Evolutionary conservation across 805 yeast species (phyloP).

Genomic region (Yamadazyma takamatsuzukensis): DNA sequence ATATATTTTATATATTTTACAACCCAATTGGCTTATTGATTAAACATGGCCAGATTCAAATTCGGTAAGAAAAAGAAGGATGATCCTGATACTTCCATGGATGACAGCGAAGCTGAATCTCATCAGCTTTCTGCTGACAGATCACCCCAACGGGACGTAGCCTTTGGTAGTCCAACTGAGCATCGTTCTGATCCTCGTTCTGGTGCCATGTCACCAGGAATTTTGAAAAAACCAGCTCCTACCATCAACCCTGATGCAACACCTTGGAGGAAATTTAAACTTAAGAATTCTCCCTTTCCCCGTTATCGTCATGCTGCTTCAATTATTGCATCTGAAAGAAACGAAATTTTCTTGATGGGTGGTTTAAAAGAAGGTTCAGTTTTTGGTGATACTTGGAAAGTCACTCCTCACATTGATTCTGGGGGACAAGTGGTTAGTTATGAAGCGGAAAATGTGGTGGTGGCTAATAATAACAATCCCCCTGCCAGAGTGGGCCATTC

Average conservation of each 20-base stretch:
- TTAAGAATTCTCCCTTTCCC: constrained; percentile 83
- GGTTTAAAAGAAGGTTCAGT: constrained; percentile 91
- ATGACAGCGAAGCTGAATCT: constrained; percentile 7
- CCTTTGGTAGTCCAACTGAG: constrained; percentile 5
- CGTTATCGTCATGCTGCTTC: constrained; percentile 92
- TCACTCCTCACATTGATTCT: constrained; percentile 46
- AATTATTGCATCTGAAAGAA: constrained; percentile 67
- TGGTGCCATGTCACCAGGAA: constrained; percentile 13
- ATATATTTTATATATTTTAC: too few relatives aligned
- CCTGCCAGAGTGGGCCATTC: constrained; percentile 98
- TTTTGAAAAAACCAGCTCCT: constrained; percentile 4
- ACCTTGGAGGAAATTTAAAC: constrained; percentile 67
- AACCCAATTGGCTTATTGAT: too few relatives aligned
- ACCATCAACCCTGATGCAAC: constrained; percentile 19
- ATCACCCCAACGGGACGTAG: constrained; percentile 12
- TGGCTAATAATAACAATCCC: constrained; percentile 73
- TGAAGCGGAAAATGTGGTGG: constrained; percentile 30
- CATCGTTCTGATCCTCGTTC: constrained; percentile 6
- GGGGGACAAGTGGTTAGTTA: constrained; percentile 20
- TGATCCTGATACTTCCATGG: constrained; percentile 10
- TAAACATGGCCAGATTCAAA: constrained; percentile 53
- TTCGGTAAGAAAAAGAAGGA: constrained; percentile 42
- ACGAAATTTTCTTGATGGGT: constrained; percentile 87
- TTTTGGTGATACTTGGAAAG: constrained; percentile 93
- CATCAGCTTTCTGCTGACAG: constrained; percentile 1